Conservation (phyloP, 2,329 filamentous ascomycete species). For the Tolypocladium ovalisporum region DNA sequence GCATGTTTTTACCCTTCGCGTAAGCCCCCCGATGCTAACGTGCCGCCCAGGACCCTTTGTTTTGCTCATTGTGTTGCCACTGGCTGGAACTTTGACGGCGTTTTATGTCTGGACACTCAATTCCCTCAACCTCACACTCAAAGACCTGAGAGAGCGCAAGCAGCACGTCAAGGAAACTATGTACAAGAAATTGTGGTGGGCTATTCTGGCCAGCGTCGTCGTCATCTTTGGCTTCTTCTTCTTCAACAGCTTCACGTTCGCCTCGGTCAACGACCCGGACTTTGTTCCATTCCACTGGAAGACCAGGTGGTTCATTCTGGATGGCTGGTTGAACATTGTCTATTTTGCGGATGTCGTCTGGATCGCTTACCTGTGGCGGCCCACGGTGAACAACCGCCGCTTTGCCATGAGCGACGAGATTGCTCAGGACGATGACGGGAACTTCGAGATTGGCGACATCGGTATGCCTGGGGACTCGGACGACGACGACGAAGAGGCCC, state of each 20-base stretch:
- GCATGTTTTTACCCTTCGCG: background rate
- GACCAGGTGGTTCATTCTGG: conserved; percentile 90
- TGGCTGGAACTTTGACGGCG: conserved; percentile 83
- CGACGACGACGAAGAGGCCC: conserved; percentile 43
- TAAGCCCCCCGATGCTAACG: conserved; percentile 9
- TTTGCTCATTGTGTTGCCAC: conserved; percentile 82
- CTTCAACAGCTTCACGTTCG: conserved; percentile 93
- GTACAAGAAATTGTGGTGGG: conserved; percentile 99
- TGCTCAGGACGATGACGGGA: conserved; percentile 92
- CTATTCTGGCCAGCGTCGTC: conserved; percentile 80
- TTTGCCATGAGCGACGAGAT: conserved; percentile 99
- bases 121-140: conserved; percentile 87
- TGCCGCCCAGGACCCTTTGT: conserved; percentile 60
- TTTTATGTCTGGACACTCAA: conserved; percentile 99
- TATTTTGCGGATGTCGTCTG: conserved; percentile 91
- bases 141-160: conserved; percentile 88
- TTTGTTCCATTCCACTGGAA: conserved; percentile 98
- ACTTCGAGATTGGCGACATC: conserved; percentile 88
- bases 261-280: conserved; percentile 70
- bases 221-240: conserved; percentile 99
- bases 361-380: conserved; percentile 91
- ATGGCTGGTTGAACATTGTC: conserved; percentile 94
- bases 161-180: conserved; percentile 88
- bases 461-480: conserved; percentile 60
- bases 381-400: conserved; percentile 89